phyloP scores from a whole-genome alignment of 768 basidiomycete genomes.

The Mycena pura region DNA sequence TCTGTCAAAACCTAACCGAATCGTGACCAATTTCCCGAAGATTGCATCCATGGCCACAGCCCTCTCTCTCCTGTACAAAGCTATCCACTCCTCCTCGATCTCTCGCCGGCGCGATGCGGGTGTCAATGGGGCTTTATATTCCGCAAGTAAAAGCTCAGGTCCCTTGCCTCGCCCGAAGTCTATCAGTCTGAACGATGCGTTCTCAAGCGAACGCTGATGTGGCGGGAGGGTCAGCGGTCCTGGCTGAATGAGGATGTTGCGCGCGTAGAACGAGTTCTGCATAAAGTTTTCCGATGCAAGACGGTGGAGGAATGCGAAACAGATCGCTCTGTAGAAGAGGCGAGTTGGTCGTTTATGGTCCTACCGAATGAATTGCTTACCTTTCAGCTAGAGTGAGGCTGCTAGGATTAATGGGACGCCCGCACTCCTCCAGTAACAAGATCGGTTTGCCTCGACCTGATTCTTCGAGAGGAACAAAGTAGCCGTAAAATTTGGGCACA shows the following conservation, averaged over 20 bases:
- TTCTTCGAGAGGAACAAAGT: constrained; percentile 10
- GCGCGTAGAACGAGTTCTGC: constrained; percentile 12
- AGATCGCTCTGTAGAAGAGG: not conserved
- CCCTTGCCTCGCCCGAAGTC: constrained; percentile 18
- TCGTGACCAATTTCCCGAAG: not conserved
- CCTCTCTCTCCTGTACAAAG: not conserved
- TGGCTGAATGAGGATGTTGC: constrained; percentile 24
- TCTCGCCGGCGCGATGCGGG: not conserved
- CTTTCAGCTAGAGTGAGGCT: not conserved
- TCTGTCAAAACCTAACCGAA: not conserved
- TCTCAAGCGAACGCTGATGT: constrained; percentile 10
- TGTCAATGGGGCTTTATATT: not conserved
- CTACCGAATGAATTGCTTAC: not conserved
- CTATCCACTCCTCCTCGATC: not conserved
- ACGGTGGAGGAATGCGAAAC: constrained; percentile 16
- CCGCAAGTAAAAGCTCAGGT: not conserved
- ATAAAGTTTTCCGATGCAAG: constrained; percentile 3
- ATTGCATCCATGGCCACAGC: not conserved
- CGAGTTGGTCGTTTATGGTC: not conserved
- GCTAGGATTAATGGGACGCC: constrained; percentile 5
- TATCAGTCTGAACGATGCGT: constrained; percentile 26
- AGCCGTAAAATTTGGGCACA: constrained; percentile 25
- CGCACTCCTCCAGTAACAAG: constrained; percentile 28
- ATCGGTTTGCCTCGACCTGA: constrained; percentile 16
- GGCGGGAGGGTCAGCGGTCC: constrained; percentile 23